Conservation (phyloP, 2,329 filamentous ascomycete genomes). For the Zelopaecilomyces penicillatus region DNA sequence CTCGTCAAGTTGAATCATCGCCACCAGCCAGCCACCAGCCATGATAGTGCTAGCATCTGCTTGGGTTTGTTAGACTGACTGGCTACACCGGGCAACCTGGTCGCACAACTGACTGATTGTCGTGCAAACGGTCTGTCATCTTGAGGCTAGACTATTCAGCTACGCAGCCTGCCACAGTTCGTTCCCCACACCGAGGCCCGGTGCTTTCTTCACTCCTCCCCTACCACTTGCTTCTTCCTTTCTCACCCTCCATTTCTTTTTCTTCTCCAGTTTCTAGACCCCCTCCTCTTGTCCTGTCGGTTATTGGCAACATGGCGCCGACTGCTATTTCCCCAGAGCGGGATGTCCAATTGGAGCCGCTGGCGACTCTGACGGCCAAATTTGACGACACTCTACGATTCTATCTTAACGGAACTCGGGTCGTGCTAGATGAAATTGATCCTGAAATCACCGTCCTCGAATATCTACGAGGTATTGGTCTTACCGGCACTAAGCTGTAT, state of each 20-base stretch:
- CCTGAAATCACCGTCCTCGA: conserved; percentile 88
- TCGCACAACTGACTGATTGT: too few species aligned
- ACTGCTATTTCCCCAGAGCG: conserved; percentile 43
- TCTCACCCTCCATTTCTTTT: background rate
- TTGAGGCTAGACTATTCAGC: too few species aligned
- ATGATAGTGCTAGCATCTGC: too few species aligned
- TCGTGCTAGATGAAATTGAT: conserved; percentile 77
- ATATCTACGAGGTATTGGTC: conserved; percentile 82
- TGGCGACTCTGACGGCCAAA: conserved; percentile 52
- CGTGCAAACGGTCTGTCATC: too few species aligned
- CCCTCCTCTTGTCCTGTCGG: background rate
- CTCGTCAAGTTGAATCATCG: too few species aligned
- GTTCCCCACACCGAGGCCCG: too few species aligned
- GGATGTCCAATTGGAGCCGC: conserved; percentile 24
- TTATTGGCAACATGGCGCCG: conserved; percentile 40
- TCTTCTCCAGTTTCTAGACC: background rate
- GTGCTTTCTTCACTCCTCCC: too few species aligned
- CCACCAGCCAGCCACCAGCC: too few species aligned
- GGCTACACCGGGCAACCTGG: too few species aligned
- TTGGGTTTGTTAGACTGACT: too few species aligned
- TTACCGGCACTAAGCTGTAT: conserved; percentile 87
- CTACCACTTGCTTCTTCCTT: background rate
- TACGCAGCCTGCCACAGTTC: too few species aligned
- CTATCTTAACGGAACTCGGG: conserved; percentile 88
- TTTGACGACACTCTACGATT: conserved; percentile 88